Evolutionary conservation across 2,329 filamentous ascomycete genomes (phyloP).

Genomic region (Microdochium paspali): DNA sequence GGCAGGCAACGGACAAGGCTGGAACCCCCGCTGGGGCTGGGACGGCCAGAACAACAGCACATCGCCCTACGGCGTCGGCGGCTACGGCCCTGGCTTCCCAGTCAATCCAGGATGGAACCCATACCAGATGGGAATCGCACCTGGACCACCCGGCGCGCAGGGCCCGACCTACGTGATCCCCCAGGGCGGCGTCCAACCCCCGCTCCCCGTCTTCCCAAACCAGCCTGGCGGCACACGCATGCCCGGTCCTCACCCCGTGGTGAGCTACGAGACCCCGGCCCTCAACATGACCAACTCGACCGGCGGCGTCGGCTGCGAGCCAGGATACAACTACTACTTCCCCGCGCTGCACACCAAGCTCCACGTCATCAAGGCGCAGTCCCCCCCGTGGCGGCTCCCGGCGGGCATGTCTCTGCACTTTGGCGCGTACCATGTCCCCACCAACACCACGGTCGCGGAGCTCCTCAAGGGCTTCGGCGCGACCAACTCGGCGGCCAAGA

Average conservation of each 20-base stretch:
- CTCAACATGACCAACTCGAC: conserved; percentile 47
- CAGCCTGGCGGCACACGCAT: conserved; percentile 19
- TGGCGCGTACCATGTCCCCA: conserved; percentile 41
- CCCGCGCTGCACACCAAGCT: conserved; percentile 47
- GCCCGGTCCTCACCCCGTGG: conserved; percentile 30
- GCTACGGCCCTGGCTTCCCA: no score
- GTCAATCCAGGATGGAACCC: no score
- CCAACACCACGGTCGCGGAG: conserved; percentile 41
- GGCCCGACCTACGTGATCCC: conserved; percentile 10
- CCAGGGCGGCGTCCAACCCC: conserved; percentile 8
- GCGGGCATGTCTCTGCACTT: conserved; percentile 32
- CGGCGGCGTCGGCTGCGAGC: conserved; percentile 48
- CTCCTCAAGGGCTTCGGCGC: conserved; percentile 51
- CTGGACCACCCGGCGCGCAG: conserved; percentile 4
- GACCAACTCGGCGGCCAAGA: conserved; percentile 34
- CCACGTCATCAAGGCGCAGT: conserved; percentile 43
- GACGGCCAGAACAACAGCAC: conserved; percentile 20
- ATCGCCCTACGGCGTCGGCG: conserved; percentile 6
- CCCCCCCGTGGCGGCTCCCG: conserved; percentile 43
- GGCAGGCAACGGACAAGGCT: conserved; percentile 3
- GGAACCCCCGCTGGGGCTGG: conserved; percentile 27
- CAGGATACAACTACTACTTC: conserved; percentile 56
- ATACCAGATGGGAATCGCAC: no score
- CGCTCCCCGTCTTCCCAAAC: conserved; percentile 14
- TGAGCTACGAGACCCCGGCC: conserved; percentile 36